These are phyloP conservation scores for Ophiobolus disseminans DNA, from an alignment of 2,329 filamentous ascomycete genomes.

Conservation along the genomic window DNA sequence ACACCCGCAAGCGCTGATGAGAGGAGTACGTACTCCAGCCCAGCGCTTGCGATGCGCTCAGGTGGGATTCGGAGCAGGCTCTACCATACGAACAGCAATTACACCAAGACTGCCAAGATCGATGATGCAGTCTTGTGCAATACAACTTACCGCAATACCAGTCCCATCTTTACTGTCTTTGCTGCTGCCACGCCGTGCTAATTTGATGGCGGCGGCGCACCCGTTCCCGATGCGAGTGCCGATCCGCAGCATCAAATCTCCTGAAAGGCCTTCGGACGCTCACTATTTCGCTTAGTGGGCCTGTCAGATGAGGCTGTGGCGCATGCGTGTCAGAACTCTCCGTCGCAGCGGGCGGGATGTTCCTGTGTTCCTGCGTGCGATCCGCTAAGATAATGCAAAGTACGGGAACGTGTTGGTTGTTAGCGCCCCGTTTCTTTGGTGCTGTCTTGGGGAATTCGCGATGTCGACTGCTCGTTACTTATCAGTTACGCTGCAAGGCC, in stretches of 20 bases:
- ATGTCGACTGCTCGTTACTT: too few relatives aligned
- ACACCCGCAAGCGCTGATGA: slow-evolving; percentile 8
- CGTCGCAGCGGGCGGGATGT: slow-evolving; percentile 16
- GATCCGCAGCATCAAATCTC: slow-evolving; percentile 23
- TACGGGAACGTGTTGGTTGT: not conserved
- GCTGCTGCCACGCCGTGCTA: not conserved
- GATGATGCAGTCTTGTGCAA: slow-evolving; percentile 6
- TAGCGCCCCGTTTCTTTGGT: not conserved
- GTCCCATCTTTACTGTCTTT: not conserved
- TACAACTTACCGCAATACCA: slow-evolving; percentile 3
- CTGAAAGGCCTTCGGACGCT: slow-evolving; percentile 15
- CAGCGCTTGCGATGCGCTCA: not conserved
- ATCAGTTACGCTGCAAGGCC: not conserved
- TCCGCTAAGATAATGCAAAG: slow-evolving; percentile 2
- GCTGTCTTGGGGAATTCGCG: too few relatives aligned
- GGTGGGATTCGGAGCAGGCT: slow-evolving; percentile 12
- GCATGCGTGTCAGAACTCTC: slow-evolving; percentile 15
- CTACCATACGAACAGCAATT: not conserved
- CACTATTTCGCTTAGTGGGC: slow-evolving; percentile 24
- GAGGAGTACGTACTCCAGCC: not conserved
- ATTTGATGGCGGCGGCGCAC: not conserved
- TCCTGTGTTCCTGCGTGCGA: slow-evolving; percentile 2
- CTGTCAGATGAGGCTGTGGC: slow-evolving; percentile 12
- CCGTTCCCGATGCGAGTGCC: slow-evolving; percentile 5
- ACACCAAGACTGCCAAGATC: slow-evolving; percentile 1